Conservation (phyloP, 2,329 filamentous ascomycete genomes). For the Aspergillus ustus region DNA sequence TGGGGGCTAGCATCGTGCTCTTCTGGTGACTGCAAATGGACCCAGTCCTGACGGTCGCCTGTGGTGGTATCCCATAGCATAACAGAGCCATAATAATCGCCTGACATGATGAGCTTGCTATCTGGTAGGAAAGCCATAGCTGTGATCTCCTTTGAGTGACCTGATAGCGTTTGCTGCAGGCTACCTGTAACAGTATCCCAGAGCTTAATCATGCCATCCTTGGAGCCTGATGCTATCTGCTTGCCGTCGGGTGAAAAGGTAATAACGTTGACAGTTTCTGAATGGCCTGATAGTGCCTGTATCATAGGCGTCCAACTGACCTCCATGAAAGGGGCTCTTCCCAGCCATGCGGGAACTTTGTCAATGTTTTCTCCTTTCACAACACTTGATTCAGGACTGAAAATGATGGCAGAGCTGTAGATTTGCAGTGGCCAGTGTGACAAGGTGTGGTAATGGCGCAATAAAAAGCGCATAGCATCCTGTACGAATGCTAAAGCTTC, state of each 20-base stretch:
- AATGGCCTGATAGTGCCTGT: constrained; percentile 10
- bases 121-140: constrained; percentile 5
- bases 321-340: constrained; percentile 9
- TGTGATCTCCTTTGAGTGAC: not conserved
- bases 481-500: constrained; percentile 1
- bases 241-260: constrained; percentile 22
- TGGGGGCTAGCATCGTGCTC: no score
- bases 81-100: not conserved
- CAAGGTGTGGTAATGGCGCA: constrained; percentile 19
- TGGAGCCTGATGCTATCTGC: constrained; percentile 13
- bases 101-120: constrained; percentile 1
- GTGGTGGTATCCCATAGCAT: constrained; percentile 15
- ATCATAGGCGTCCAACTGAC: constrained; percentile 12
- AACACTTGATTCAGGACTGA: constrained; percentile 23
- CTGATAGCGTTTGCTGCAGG: constrained; percentile 13
- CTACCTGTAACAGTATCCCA: constrained; percentile 14
- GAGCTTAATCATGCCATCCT: not conserved
- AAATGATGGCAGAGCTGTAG: constrained; percentile 25
- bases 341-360: constrained; percentile 17
- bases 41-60: constrained; percentile 27
- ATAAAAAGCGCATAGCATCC: constrained; percentile 21
- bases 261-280: not conserved
- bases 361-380: constrained; percentile 11
- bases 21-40: constrained; percentile 14
- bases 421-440: constrained; percentile 21